A percentile compares a stretch with the other conserved stretches of the same genome.
Evolutionary conservation across 2,329 filamentous ascomycete genomes (phyloP).

Genomic region (Calcarisporium arbuscula): DNA sequence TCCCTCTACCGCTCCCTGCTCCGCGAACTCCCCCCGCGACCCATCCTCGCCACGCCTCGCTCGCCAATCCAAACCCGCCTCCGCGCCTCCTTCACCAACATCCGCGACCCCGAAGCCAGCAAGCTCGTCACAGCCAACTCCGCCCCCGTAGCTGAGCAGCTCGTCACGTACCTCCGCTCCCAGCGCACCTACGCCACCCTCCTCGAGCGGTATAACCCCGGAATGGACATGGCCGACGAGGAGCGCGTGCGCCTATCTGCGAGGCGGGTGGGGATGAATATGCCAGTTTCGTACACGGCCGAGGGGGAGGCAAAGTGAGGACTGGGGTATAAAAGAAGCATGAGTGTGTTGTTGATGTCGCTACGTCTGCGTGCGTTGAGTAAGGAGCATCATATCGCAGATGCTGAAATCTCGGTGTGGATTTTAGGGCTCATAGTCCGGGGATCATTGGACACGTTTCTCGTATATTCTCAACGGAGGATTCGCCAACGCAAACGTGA

Average conservation of each 20-base stretch:
- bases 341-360: no score
- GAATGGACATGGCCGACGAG: constrained; percentile 79
- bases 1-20: constrained; percentile 83
- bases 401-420: no score
- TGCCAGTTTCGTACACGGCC: constrained; percentile 60
- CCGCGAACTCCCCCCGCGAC: constrained; percentile 76
- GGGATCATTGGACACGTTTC: no score
- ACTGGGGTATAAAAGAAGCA: no score
- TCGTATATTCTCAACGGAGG: no score
- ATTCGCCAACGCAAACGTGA: no score
- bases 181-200: constrained; percentile 78
- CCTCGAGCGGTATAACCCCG: constrained; percentile 88
- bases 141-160: constrained; percentile 57
- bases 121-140: constrained; percentile 15
- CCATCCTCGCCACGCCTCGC: constrained; percentile 47
- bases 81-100: constrained; percentile 36
- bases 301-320: no score
- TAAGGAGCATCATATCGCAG: no score
- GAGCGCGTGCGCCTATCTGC: constrained; percentile 81
- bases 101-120: constrained; percentile 19
- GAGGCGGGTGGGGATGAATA: constrained; percentile 80
- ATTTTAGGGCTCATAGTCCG: no score
- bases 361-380: no score
- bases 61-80: constrained; percentile 40
- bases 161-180: constrained; percentile 73